A percentile compares a stretch with the other conserved stretches of the same genome.
These are phyloP conservation scores for Epichloe glyceriae DNA, from an alignment of 2,329 filamentous ascomycete species.

Conservation along the genomic window DNA sequence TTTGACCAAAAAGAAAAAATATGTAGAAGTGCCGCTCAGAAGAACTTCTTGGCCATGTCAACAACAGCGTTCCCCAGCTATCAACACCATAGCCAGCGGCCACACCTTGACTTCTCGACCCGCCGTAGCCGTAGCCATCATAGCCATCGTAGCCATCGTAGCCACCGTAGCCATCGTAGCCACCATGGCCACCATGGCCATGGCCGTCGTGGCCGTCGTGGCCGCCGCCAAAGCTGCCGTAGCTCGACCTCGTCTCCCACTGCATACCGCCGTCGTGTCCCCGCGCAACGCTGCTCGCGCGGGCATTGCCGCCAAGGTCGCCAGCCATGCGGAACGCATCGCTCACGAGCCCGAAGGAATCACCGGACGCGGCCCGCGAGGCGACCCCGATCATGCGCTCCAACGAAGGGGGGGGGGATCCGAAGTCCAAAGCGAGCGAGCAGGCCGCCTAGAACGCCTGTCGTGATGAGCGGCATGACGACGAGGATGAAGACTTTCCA, in stretches of 20 bases:
- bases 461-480: conserved; percentile 75
- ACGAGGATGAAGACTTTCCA: conserved; percentile 79
- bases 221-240: conserved; percentile 9
- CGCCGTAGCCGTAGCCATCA: conserved; percentile 4
- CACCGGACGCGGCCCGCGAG: conserved; percentile 33
- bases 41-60: conserved; percentile 30
- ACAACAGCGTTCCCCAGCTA: conserved; percentile 23
- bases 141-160: conserved; percentile 16
- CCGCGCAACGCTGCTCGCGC: conserved; percentile 19
- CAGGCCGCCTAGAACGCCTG: conserved; percentile 67
- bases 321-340: conserved; percentile 43
- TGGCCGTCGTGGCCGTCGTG: background rate
- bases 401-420: conserved; percentile 53
- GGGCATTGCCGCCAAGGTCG: conserved; percentile 14
- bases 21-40: conserved; percentile 13
- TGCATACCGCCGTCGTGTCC: conserved; percentile 20
- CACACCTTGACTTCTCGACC: conserved; percentile 15
- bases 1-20: background rate
- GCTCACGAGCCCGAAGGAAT: conserved; percentile 35
- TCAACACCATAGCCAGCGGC: background rate
- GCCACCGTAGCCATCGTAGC: conserved; percentile 6
- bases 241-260: conserved; percentile 24
- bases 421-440: conserved; percentile 68
- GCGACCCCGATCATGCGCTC: conserved; percentile 45
- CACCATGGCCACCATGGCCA: too few relatives aligned